phyloP scores from a whole-genome alignment of 768 basidiomycete species.

The Mycena crocata region DNA sequence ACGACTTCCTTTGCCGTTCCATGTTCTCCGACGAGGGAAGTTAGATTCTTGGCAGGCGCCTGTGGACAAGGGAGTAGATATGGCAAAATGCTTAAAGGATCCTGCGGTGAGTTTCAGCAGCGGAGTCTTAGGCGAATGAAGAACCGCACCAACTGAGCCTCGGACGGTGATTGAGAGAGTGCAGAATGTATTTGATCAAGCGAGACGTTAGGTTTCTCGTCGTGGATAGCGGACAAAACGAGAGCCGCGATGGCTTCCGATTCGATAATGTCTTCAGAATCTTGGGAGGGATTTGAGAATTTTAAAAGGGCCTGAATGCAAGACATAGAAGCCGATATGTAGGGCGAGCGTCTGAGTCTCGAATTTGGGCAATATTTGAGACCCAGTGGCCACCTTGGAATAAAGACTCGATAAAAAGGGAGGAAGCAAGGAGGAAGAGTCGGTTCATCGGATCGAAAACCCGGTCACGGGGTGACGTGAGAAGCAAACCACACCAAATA shows the following conservation, averaged over 20 bases:
- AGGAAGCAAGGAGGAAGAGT: too few relatives aligned
- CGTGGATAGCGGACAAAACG: slow-evolving; percentile 50
- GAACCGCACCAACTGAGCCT: slow-evolving; percentile 37
- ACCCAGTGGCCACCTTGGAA: too few relatives aligned
- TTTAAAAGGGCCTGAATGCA: slow-evolving; percentile 12
- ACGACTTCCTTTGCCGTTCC: slow-evolving; percentile 59
- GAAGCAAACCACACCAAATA: too few relatives aligned
- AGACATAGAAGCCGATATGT: not conserved
- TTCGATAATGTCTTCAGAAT: slow-evolving; percentile 6
- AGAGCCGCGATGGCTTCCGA: slow-evolving; percentile 45
- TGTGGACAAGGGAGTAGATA: slow-evolving; percentile 52
- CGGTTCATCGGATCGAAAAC: too few relatives aligned
- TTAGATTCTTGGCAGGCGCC: slow-evolving; percentile 51
- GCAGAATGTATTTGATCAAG: slow-evolving; percentile 47
- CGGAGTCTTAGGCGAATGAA: not conserved
- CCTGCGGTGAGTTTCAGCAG: slow-evolving; percentile 43
- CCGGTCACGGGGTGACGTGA: too few relatives aligned
- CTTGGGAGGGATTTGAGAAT: not conserved
- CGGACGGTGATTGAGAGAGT: slow-evolving; percentile 39
- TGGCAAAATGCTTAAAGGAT: slow-evolving; percentile 58
- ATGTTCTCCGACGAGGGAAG: slow-evolving; percentile 54
- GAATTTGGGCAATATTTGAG: too few relatives aligned
- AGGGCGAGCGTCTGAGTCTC: too few relatives aligned
- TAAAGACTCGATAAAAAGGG: too few relatives aligned
- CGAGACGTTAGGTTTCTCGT: slow-evolving; percentile 40